phyloP scores from a whole-genome alignment of 257 asterid species.

The Solanum piurae region DNA sequence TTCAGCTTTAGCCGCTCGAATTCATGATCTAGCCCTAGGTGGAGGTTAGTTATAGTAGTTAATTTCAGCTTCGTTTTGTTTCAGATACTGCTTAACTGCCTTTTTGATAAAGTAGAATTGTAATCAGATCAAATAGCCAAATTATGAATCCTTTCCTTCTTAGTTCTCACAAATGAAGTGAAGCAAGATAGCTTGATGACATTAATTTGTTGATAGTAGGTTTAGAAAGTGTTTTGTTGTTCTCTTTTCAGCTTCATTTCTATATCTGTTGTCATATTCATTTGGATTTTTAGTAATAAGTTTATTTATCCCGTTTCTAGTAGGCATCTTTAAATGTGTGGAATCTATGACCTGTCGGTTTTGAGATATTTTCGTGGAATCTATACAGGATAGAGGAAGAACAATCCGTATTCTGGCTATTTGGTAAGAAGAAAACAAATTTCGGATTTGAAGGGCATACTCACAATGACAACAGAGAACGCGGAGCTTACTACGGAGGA shows the following conservation, averaged over 20 bases:
- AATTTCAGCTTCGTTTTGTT: too few species aligned
- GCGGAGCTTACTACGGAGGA: slow-evolving; percentile 53
- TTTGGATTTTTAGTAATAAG: not conserved
- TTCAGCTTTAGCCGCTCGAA: too few species aligned
- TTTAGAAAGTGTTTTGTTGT: not conserved
- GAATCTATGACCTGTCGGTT: not conserved
- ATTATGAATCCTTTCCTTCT: not conserved
- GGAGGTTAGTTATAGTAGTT: too few species aligned
- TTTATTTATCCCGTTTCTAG: not conserved
- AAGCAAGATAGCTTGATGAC: not conserved
- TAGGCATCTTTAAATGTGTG: not conserved
- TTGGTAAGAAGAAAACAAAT: not conserved
- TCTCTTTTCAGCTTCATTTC: not conserved
- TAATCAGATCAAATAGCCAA: too few species aligned
- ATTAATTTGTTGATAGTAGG: not conserved
- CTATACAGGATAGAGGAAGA: not conserved
- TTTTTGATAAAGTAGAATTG: too few species aligned
- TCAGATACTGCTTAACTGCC: too few species aligned
- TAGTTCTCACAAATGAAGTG: not conserved
- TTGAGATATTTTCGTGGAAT: not conserved
- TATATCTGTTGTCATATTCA: not conserved
- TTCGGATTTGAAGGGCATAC: slow-evolving; percentile 21
- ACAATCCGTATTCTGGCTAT: not conserved
- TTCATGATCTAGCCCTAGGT: too few species aligned
- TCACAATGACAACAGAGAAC: slow-evolving; percentile 29